Evolutionary conservation across 345 rosid genomes (phyloP).

Genomic region (Cardamine occulta): DNA sequence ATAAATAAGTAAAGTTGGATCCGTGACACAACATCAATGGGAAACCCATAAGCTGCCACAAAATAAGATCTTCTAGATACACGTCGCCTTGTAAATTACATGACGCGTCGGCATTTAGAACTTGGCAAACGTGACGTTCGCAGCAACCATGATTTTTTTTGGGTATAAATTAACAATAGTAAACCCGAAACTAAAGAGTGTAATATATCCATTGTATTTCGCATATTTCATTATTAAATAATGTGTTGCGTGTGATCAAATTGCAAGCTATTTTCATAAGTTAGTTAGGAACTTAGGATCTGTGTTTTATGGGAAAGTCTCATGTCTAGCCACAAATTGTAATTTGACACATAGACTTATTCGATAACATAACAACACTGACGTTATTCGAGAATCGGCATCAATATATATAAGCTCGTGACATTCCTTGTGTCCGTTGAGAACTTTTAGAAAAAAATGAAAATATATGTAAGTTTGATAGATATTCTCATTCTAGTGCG

Average conservation of each 20-base stretch:
- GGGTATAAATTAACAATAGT: background rate
- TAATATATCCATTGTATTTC: background rate
- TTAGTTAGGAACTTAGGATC: background rate
- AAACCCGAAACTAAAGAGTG: background rate
- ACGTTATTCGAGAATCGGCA: slow-evolving; percentile 17
- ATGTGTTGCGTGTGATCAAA: background rate
- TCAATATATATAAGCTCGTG: background rate
- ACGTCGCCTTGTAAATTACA: slow-evolving; percentile 27
- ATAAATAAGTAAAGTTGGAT: slow-evolving; percentile 23
- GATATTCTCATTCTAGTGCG: slow-evolving; percentile 16
- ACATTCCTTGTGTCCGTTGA: background rate
- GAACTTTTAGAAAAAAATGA: background rate
- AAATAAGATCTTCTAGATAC: slow-evolving; percentile 26
- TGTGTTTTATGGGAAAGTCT: background rate
- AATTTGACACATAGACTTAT: slow-evolving; percentile 4
- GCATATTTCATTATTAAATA: background rate
- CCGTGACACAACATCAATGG: slow-evolving; percentile 31
- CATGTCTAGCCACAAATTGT: background rate
- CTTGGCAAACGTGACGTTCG: slow-evolving; percentile 17
- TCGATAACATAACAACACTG: slow-evolving; percentile 20
- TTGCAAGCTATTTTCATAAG: background rate
- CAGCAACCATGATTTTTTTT: background rate
- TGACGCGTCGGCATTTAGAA: slow-evolving; percentile 13
- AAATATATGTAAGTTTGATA: background rate
- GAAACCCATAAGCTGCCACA: slow-evolving; percentile 31